Base-by-base conservation (phyloP, 495 filamentous ascomycete species). In the Podospora fimiseda region DNA sequence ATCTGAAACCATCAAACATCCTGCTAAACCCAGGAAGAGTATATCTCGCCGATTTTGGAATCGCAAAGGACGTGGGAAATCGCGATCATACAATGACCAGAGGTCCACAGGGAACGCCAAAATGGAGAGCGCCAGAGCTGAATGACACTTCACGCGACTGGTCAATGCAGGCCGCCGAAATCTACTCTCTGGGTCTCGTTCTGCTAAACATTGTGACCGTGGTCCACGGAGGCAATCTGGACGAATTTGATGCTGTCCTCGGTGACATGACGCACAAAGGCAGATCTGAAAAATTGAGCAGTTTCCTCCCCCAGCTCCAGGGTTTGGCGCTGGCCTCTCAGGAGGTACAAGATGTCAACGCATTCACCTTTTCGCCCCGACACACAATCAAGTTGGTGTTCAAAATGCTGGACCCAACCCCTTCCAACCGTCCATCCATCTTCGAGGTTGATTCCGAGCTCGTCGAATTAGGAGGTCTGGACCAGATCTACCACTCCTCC, bases 1-100 rank as follows among this genome's bases (percentile, higher is more conserved):
- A 74, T 43, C 61, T 74, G 20, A 74, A 74, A 49, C 71, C 71
- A 3, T 60, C 63, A 27, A 74, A 74, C 40, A 73, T 74, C 49
- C 63, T 74, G 0, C 57, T 74, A 3, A 62, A 54, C 48, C 58
- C 71, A 9, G 63, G 60, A 9, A 45, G 61, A 3, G 71, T 74
- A 9, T 70, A 71, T 49, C 56, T 74, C 0, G 68, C 71, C 40
- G 71, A 74, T 52, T 73, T 74, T 58, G 71, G 71, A 39, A 67
- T 74, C 11, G 62, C 70, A 11, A 63, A 60, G 39, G 69, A 72
- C 38, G 66, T 72, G 36, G 58, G 64, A 42, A 60, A 59, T 46
- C 55, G 59, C 2, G 62, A 67, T 18, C 59, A 62, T 43, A 72
- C 66, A 36, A 66, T 64, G 59, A 70, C 68, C 2, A 53, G 63